These are phyloP conservation scores for Botrytis hyacinthi DNA, from an alignment of 2,329 filamentous ascomycete species.

Conservation along the genomic window DNA sequence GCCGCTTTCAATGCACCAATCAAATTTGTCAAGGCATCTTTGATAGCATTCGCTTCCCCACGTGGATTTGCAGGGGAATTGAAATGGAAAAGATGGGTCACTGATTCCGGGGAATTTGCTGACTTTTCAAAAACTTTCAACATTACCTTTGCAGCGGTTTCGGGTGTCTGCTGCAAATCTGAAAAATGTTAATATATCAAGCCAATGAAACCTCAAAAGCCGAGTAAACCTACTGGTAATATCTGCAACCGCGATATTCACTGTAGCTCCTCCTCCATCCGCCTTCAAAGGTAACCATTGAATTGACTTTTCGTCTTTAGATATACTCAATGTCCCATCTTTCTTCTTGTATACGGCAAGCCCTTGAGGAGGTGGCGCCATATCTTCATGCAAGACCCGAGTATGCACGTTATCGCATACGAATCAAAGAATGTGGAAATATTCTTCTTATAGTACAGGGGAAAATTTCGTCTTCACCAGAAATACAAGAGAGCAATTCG, in stretches of 20 bases:
- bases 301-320: slow-evolving; percentile 69
- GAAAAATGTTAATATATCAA: slow-evolving; percentile 28
- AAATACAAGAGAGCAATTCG: background rate
- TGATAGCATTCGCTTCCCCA: slow-evolving; percentile 79
- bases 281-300: slow-evolving; percentile 75
- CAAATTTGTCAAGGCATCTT: slow-evolving; percentile 75
- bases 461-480: background rate
- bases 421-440: background rate
- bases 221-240: slow-evolving; percentile 71
- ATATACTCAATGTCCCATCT: slow-evolving; percentile 78
- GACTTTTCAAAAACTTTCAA: slow-evolving; percentile 83
- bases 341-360: slow-evolving; percentile 90
- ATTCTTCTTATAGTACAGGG: background rate
- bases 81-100: slow-evolving; percentile 84
- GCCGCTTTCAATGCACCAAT: slow-evolving; percentile 56
- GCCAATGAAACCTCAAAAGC: slow-evolving; percentile 18
- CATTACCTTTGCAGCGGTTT: slow-evolving; percentile 84
- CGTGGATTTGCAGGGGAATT: slow-evolving; percentile 74
- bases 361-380: slow-evolving; percentile 43
- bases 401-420: slow-evolving; percentile 4
- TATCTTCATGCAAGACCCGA: slow-evolving; percentile 16
- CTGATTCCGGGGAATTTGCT: slow-evolving; percentile 55
- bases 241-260: slow-evolving; percentile 69
- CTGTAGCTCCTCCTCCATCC: slow-evolving; percentile 56
- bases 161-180: slow-evolving; percentile 95